Conservation (phyloP, 495 filamentous ascomycete species). For the Aspergillus incahuasiensis region DNA sequence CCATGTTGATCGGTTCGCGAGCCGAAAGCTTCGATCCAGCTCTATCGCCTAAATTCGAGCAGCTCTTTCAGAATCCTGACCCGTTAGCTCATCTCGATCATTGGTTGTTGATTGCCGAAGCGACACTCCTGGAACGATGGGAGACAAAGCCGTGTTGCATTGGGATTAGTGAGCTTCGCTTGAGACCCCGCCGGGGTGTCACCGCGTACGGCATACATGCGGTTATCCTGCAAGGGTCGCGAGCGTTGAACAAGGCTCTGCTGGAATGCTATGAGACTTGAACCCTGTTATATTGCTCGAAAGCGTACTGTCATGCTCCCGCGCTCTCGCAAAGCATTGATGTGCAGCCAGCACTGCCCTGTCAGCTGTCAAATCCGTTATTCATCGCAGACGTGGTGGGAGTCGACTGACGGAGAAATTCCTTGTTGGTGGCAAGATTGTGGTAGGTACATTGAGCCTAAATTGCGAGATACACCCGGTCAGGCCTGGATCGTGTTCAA, state of each 20-base stretch:
- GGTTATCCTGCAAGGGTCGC: neutral
- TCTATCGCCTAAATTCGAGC: slow-evolving; percentile 8
- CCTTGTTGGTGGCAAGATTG: slow-evolving; percentile 3
- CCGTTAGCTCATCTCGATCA: neutral
- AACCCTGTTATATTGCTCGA: no score
- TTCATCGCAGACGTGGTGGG: neutral
- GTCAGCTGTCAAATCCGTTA: neutral
- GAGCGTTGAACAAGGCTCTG: no score
- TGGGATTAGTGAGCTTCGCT: neutral
- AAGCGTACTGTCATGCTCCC: neutral
- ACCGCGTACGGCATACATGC: neutral
- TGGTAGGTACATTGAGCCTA: slow-evolving; percentile 11
- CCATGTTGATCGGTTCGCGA: neutral
- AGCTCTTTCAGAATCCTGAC: slow-evolving; percentile 1
- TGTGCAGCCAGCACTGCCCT: neutral
- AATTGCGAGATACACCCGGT: slow-evolving; percentile 7
- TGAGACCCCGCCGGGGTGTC: neutral
- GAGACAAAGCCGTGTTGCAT: slow-evolving; percentile 3
- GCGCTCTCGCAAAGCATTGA: neutral
- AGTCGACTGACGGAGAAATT: slow-evolving; percentile 12
- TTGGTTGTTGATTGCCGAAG: slow-evolving; percentile 4
- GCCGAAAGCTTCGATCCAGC: neutral
- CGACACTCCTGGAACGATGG: neutral
- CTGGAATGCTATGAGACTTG: no score
- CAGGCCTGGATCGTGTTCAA: slow-evolving; percentile 7